These are phyloP conservation scores for Colletotrichum falcatum DNA, from an alignment of 2,329 filamentous ascomycete species.

Conservation along the genomic window DNA sequence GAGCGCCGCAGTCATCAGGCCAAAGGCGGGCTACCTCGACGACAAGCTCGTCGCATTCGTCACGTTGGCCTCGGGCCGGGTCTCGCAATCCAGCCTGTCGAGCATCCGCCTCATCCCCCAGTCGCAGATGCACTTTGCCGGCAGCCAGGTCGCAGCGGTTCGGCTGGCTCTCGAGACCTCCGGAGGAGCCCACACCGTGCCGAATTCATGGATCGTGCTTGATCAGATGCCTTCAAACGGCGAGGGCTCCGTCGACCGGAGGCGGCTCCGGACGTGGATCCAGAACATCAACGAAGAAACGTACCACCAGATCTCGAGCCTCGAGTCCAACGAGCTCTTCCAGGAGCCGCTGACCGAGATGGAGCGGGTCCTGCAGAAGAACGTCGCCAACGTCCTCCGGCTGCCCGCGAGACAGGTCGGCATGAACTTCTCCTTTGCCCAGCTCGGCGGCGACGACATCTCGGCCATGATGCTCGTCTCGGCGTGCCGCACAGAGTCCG, in stretches of 20 bases:
- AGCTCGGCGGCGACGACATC: slow-evolving; percentile 56
- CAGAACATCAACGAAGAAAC: slow-evolving; percentile 63
- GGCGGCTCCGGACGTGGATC: slow-evolving; percentile 64
- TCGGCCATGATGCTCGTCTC: slow-evolving; percentile 54
- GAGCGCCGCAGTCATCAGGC: slow-evolving; percentile 57
- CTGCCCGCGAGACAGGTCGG: slow-evolving; percentile 54
- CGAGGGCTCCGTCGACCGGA: slow-evolving; percentile 54
- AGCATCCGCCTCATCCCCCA: slow-evolving; percentile 52
- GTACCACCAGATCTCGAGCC: slow-evolving; percentile 59
- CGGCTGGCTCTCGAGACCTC: slow-evolving; percentile 47
- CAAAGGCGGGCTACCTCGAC: slow-evolving; percentile 63
- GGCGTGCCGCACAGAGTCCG: slow-evolving; percentile 53
- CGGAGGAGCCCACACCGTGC: slow-evolving; percentile 50
- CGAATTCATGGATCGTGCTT: slow-evolving; percentile 62
- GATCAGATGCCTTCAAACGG: slow-evolving; percentile 58
- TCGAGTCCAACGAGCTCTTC: slow-evolving; percentile 53
- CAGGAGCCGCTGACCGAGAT: slow-evolving; percentile 52
- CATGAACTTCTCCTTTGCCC: slow-evolving; percentile 56
- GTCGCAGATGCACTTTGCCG: slow-evolving; percentile 55
- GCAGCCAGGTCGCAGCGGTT: slow-evolving; percentile 56
- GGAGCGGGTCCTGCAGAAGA: slow-evolving; percentile 54
- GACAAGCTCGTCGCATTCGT: slow-evolving; percentile 62
- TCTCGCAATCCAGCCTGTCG: slow-evolving; percentile 45
- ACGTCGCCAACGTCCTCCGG: slow-evolving; percentile 54
- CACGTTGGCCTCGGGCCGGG: slow-evolving; percentile 50